Percentiles rank a stretch among this genome's conserved stretches.
Conservation (phyloP, 768 basidiomycete species). For the Russula abietina region DNA sequence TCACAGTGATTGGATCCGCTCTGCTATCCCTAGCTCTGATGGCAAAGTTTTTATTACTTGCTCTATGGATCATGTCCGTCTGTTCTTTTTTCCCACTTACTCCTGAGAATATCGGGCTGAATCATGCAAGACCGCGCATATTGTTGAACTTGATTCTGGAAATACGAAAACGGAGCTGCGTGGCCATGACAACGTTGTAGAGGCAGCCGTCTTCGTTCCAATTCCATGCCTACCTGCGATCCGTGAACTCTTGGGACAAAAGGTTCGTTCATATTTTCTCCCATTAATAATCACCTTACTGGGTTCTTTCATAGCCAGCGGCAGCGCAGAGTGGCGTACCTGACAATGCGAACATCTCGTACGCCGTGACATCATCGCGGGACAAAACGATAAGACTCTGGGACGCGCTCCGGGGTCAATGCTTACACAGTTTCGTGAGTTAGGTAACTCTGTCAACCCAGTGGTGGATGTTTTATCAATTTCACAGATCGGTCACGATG, state of each 20-base stretch:
- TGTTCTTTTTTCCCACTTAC: neutral
- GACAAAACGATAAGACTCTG: slow-evolving; percentile 53
- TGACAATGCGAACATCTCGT: slow-evolving; percentile 35
- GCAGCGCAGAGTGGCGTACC: slow-evolving; percentile 29
- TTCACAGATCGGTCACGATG: slow-evolving; percentile 41
- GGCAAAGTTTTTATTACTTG: slow-evolving; percentile 44
- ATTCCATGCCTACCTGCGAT: slow-evolving; percentile 39
- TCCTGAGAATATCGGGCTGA: neutral
- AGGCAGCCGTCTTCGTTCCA: slow-evolving; percentile 48
- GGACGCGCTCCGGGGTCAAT: slow-evolving; percentile 46
- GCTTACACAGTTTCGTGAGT: slow-evolving; percentile 43
- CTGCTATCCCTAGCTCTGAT: slow-evolving; percentile 34
- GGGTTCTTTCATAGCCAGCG: slow-evolving; percentile 23
- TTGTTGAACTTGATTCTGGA: slow-evolving; percentile 46
- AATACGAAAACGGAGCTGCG: slow-evolving; percentile 47
- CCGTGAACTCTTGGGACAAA: slow-evolving; percentile 42
- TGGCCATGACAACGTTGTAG: slow-evolving; percentile 52
- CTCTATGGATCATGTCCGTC: slow-evolving; percentile 49
- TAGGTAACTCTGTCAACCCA: neutral
- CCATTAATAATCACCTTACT: neutral
- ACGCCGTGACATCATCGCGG: slow-evolving; percentile 46
- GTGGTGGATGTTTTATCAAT: neutral
- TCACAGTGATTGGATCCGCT: slow-evolving; percentile 51
- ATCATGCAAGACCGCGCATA: slow-evolving; percentile 40
- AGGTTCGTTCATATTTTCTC: slow-evolving; percentile 30